phyloP scores from a whole-genome alignment of 371 early-diverging fungal genomes.

The Paraphysoderma sedebokerense region DNA sequence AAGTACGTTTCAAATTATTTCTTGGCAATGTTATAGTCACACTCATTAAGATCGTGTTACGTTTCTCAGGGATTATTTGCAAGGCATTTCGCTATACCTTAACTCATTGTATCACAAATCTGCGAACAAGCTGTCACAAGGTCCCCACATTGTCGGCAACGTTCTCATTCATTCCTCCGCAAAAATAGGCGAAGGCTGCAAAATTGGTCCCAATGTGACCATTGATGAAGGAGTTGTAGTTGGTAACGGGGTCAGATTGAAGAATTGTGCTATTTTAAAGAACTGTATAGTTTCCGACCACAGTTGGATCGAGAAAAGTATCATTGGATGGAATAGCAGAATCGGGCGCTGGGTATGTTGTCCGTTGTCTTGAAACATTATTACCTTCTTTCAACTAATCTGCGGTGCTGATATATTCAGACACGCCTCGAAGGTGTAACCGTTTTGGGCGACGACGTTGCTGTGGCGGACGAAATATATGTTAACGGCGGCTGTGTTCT shows the following conservation, averaged over 20 bases:
- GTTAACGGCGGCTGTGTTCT: constrained; percentile 85
- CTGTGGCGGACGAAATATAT: constrained; percentile 76
- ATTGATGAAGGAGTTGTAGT: constrained; percentile 84
- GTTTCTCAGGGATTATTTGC: constrained; percentile 95
- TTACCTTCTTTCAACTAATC: neutral
- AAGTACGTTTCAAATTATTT: too few species aligned
- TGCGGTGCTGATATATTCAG: constrained; percentile 5
- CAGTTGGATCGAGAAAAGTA: constrained; percentile 76
- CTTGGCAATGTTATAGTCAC: too few species aligned
- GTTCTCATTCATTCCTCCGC: constrained; percentile 82
- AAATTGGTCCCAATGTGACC: constrained; percentile 88
- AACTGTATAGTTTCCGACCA: constrained; percentile 69
- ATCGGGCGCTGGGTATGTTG: constrained; percentile 64
- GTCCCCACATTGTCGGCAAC: constrained; percentile 36
- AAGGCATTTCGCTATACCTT: constrained; percentile 87
- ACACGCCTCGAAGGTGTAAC: constrained; percentile 79
- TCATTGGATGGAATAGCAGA: constrained; percentile 94
- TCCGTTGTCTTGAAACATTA: neutral
- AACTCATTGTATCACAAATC: constrained; percentile 51
- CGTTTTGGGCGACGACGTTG: constrained; percentile 89
- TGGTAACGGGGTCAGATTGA: constrained; percentile 87
- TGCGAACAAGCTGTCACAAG: constrained; percentile 42
- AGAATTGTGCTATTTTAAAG: constrained; percentile 80
- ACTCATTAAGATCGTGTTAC: too few species aligned
- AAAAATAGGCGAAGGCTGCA: constrained; percentile 80